phyloP scores from a whole-genome alignment of 129 eudicot genomes.

The Saposhnikovia divaricata region DNA sequence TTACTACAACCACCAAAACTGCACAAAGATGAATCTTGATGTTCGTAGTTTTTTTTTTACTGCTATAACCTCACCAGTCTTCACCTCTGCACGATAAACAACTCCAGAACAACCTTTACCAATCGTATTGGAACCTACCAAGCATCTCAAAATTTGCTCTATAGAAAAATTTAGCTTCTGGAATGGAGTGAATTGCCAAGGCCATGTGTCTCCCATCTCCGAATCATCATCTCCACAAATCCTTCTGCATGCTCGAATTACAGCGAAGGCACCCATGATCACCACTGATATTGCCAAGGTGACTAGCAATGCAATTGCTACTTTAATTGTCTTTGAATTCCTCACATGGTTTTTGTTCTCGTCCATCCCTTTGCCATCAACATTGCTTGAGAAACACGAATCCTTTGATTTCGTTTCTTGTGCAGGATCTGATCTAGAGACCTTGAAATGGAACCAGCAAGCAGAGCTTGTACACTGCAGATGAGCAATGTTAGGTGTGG shows the following conservation, averaged over 20 bases:
- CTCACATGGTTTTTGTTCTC: conserved; percentile 19
- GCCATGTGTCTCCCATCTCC: conserved; percentile 68
- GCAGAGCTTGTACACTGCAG: conserved; percentile 93
- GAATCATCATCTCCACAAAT: conserved; percentile 53
- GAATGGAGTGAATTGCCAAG: conserved; percentile 90
- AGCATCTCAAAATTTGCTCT: conserved; percentile 56
- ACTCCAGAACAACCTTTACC: conserved; percentile 91
- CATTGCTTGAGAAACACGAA: conserved; percentile 43
- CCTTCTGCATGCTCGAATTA: conserved; percentile 41
- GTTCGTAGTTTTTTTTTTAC: too few relatives aligned
- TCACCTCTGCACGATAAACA: conserved; percentile 71
- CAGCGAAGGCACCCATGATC: conserved; percentile 61
- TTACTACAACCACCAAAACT: too few relatives aligned
- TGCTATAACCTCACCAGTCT: conserved; percentile 66
- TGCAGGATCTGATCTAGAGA: conserved; percentile 93
- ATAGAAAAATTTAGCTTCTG: conserved; percentile 73
- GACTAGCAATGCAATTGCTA: conserved; percentile 56
- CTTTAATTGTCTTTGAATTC: conserved; percentile 38
- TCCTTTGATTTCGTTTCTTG: conserved; percentile 10
- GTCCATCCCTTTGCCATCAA: conserved; percentile 18
- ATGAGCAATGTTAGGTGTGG: conserved; percentile 99
- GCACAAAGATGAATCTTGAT: too few relatives aligned
- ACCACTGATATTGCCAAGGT: conserved; percentile 63
- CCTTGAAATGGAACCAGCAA: conserved; percentile 80
- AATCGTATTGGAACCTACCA: conserved; percentile 63